These are phyloP conservation scores for Atkinsonella hypoxylon DNA, from an alignment of 2,329 filamentous ascomycete genomes.

Conservation along the genomic window DNA sequence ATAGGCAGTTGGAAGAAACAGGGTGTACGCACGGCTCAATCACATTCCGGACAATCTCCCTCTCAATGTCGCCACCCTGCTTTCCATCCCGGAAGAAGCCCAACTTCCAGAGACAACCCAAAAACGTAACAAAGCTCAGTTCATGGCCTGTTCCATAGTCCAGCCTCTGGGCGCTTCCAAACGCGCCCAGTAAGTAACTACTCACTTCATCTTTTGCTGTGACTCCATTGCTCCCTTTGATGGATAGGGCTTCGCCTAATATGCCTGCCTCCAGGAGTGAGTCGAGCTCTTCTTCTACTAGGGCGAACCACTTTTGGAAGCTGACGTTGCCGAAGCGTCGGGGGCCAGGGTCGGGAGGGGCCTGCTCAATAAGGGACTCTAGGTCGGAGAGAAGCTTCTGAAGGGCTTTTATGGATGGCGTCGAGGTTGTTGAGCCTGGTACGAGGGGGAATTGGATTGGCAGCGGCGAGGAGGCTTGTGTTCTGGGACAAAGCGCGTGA, in stretches of 20 bases:
- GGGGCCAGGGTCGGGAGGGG: slow-evolving; percentile 74
- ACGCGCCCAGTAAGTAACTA: slow-evolving; percentile 71
- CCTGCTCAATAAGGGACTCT: slow-evolving; percentile 57
- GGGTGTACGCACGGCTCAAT: slow-evolving; percentile 56
- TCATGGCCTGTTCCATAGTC: slow-evolving; percentile 98
- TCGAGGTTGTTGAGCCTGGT: slow-evolving; percentile 26
- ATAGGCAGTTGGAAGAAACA: not conserved
- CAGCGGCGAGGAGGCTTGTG: slow-evolving; percentile 24
- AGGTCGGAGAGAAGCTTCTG: slow-evolving; percentile 54
- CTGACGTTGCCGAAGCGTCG: slow-evolving; percentile 85
- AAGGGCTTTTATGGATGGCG: slow-evolving; percentile 48
- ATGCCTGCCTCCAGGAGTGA: slow-evolving; percentile 17
- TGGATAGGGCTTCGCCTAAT: slow-evolving; percentile 18
- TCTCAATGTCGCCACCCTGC: slow-evolving; percentile 48
- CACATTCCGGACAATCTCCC: slow-evolving; percentile 68
- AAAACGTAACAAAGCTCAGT: slow-evolving; percentile 83
- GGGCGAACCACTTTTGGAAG: slow-evolving; percentile 71
- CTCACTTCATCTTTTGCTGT: slow-evolving; percentile 55
- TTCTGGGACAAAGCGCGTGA: slow-evolving; percentile 64
- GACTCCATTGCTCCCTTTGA: slow-evolving; percentile 16
- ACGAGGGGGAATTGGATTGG: slow-evolving; percentile 30
- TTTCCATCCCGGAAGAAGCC: slow-evolving; percentile 56
- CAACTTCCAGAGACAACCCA: slow-evolving; percentile 85
- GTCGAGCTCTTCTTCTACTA: slow-evolving; percentile 50
- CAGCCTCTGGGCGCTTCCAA: slow-evolving; percentile 77